A percentile compares a stretch with the other conserved stretches of the same genome.
Conservation (phyloP, 2,329 filamentous ascomycete species). For the Botryotinia calthae region DNA sequence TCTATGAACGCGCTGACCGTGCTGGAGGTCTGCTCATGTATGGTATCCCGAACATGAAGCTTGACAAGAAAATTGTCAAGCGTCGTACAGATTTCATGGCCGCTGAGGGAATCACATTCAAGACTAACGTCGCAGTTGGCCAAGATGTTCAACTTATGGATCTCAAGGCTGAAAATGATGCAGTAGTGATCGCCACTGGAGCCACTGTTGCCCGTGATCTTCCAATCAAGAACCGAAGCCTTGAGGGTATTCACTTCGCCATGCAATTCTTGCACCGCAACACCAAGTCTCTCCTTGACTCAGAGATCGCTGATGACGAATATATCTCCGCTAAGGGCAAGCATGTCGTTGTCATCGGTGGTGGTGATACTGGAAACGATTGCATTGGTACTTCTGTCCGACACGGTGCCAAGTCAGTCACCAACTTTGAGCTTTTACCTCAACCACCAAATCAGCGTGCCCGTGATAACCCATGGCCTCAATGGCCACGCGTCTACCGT, state of each 20-base stretch:
- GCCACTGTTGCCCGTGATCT: constrained; percentile 91
- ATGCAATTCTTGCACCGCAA: constrained; percentile 98
- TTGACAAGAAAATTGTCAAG: constrained; percentile 96
- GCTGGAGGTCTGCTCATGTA: constrained; percentile 94
- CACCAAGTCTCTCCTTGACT: constrained; percentile 95
- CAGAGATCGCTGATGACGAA: constrained; percentile 73
- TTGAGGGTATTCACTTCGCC: constrained; percentile 89
- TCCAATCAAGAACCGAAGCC: constrained; percentile 82
- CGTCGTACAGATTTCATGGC: constrained; percentile 94
- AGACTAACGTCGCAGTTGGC: constrained; percentile 74
- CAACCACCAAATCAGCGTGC: constrained; percentile 89
- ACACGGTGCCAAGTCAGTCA: constrained; percentile 91
- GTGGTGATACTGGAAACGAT: constrained; percentile 96
- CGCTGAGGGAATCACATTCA: constrained; percentile 79
- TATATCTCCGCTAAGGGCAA: constrained; percentile 97
- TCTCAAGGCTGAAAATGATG: constrained; percentile 72
- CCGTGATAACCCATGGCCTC: constrained; percentile 94
- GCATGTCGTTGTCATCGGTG: constrained; percentile 93
- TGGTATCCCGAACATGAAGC: constrained; percentile 99
- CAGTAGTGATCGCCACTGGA: constrained; percentile 87
- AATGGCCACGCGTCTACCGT: constrained; percentile 96
- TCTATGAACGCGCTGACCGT: constrained; percentile 91
- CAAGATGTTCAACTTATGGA: constrained; percentile 69
- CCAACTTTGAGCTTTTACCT: constrained; percentile 93
- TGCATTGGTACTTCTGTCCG: constrained; percentile 96